Evolutionary conservation across 2,329 filamentous ascomycete genomes (phyloP), one percentile per base, ranked within the genome.

Genomic region (Ascocoryne sarcoides): DNA sequence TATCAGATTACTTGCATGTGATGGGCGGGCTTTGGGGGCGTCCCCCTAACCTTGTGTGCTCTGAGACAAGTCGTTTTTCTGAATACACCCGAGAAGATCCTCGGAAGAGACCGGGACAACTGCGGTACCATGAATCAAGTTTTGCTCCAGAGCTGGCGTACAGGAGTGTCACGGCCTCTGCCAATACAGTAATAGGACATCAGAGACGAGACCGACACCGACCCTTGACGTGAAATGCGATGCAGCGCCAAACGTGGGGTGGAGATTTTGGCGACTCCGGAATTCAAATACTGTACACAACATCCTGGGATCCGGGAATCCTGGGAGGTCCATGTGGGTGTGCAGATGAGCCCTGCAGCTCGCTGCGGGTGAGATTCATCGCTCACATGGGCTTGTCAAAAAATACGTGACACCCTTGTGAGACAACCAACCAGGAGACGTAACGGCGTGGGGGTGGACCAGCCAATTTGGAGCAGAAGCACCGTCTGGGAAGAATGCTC

Each of bases 311-410:
- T 32, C 32, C 21, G 28, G 10, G n/a, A 4, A 34, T 42, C 16
- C 33, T 20, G 23, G 29, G n/a, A 9, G 30, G 31, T 39, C 40
- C 46, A 41, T 44, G 39, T 45, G 41, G 30, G 31, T 34, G 28
- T 50, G 47, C 47, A 50, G 34, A 23, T 42, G 43, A 39, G 33
- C 18, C 17, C 32, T 37, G 39, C 23, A 47, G 43, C 37, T 45
- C 40, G n/a, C 40, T 43, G 41, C 43, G 36, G 39, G 43, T 48
- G 40, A 48, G 43, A 44, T 46, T 40, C 37, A 37, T 28, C 35
- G 38, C 23, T 42, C n/a, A 43, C 43, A 40, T 44, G 49, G 43
- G 40, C 34, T 42, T 51, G 49, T 49, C 49, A 41, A 48, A 39
- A n/a, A 45, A 45, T 29, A 39, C 33, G 43, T 49, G 49, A 49